Conservation (phyloP, 2,329 filamentous ascomycete species). For the Calonectria crousiana region DNA sequence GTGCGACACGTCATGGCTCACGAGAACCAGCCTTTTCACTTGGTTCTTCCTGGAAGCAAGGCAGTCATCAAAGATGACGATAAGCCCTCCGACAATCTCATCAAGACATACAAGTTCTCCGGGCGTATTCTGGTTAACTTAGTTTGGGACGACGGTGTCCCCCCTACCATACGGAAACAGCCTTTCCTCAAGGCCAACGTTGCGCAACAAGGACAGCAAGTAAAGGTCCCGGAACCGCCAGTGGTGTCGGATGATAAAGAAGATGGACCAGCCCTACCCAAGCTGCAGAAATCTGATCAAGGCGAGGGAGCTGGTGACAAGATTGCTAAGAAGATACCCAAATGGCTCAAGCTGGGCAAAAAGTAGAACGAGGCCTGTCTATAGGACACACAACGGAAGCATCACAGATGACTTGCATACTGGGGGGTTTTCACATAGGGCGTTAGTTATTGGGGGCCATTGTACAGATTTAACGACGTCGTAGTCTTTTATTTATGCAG, state of each 20-base stretch:
- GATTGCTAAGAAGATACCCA: slow-evolving; percentile 79
- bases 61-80: slow-evolving; percentile 61
- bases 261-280: slow-evolving; percentile 30
- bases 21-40: slow-evolving; percentile 74
- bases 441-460: slow-evolving; percentile 19
- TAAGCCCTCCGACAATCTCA: slow-evolving; percentile 67
- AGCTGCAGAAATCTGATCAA: slow-evolving; percentile 49
- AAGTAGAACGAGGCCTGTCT: slow-evolving; percentile 57
- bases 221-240: slow-evolving; percentile 73
- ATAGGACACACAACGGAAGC: not conserved
- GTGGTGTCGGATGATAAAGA: slow-evolving; percentile 55
- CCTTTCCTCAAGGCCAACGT: slow-evolving; percentile 71
- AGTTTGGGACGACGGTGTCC: slow-evolving; percentile 76
- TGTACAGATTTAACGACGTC: not conserved
- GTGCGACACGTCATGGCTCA: slow-evolving; percentile 79
- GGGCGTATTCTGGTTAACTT: slow-evolving; percentile 82
- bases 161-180: slow-evolving; percentile 64
- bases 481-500: slow-evolving; percentile 6
- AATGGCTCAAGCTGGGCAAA: slow-evolving; percentile 82
- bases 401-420: slow-evolving; percentile 14
- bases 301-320: slow-evolving; percentile 61
- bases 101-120: slow-evolving; percentile 78
- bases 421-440: slow-evolving; percentile 21
- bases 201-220: slow-evolving; percentile 72
- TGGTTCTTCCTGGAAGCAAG: slow-evolving; percentile 73